phyloP scores from a whole-genome alignment of 2,329 filamentous ascomycete genomes.

The Aspergillus costaricaensis region DNA sequence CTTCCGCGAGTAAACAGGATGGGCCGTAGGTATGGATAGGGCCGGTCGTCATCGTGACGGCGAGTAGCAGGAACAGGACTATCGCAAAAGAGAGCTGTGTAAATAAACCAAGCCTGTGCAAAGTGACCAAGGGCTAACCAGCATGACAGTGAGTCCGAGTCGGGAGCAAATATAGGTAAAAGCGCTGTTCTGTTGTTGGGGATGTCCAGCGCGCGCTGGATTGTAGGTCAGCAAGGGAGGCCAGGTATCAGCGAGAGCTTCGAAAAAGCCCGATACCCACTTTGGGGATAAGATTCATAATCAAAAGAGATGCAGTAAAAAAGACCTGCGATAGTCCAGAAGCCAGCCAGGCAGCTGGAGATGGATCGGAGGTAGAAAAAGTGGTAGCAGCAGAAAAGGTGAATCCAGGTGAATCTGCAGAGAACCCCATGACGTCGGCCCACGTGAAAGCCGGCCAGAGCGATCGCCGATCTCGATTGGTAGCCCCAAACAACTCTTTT shows the following conservation, averaged over 20 bases:
- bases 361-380: background rate
- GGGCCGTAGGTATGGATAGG: slow-evolving; percentile 61
- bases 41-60: slow-evolving; percentile 42
- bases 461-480: background rate
- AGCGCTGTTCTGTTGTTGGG: background rate
- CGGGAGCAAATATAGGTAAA: background rate
- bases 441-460: slow-evolving; percentile 29
- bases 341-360: background rate
- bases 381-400: background rate
- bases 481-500: background rate
- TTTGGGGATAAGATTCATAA: background rate
- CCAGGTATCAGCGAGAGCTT: slow-evolving; percentile 9
- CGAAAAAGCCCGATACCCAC: slow-evolving; percentile 2
- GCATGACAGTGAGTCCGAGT: background rate
- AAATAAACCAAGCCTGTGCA: slow-evolving; percentile 1
- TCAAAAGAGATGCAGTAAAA: background rate
- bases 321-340: background rate
- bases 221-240: slow-evolving; percentile 19
- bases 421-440: slow-evolving; percentile 38
- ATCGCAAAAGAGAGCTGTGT: background rate
- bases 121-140: slow-evolving; percentile 4
- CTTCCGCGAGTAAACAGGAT: slow-evolving; percentile 55
- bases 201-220: slow-evolving; percentile 7
- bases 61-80: background rate
- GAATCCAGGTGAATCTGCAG: background rate